A percentile compares a stretch with the other conserved stretches of the same genome.
Evolutionary conservation across 78 protist species (phyloP).

Genomic region (Dictyostelium brefeldianum): DNA sequence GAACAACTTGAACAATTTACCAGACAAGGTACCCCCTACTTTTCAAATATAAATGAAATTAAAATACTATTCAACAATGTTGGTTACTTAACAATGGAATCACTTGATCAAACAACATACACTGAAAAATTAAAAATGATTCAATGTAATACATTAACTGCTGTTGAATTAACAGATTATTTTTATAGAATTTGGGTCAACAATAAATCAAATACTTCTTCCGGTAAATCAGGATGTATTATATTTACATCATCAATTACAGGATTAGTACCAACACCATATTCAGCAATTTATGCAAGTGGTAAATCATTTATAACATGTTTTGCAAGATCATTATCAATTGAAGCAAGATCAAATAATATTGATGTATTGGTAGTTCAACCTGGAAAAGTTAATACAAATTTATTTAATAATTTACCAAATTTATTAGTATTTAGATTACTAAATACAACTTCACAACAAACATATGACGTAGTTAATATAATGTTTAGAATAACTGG

Average conservation of each 20-base stretch:
- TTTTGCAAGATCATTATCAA: constrained; percentile 50
- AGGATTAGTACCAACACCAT: constrained; percentile 37
- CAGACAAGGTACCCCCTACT: not conserved
- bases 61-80: constrained; percentile 47
- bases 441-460: not conserved
- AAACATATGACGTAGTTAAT: not conserved
- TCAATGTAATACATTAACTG: constrained; percentile 31
- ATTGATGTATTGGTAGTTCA: constrained; percentile 48
- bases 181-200: constrained; percentile 25
- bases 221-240: not conserved
- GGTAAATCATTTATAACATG: constrained; percentile 33
- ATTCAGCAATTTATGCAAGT: constrained; percentile 40
- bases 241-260: constrained; percentile 45
- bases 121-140: constrained; percentile 26
- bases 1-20: not conserved
- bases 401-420: constrained; percentile 21
- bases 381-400: constrained; percentile 46
- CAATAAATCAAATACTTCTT: not conserved
- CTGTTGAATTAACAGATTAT: constrained; percentile 34
- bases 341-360: constrained; percentile 9
- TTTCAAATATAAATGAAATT: not conserved
- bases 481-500: constrained; percentile 47
- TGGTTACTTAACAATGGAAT: constrained; percentile 65
- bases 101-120: constrained; percentile 27
- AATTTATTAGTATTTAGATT: not conserved